Conservation (phyloP, 805 yeast species). For the Wickerhamiella slavikovae region DNA sequence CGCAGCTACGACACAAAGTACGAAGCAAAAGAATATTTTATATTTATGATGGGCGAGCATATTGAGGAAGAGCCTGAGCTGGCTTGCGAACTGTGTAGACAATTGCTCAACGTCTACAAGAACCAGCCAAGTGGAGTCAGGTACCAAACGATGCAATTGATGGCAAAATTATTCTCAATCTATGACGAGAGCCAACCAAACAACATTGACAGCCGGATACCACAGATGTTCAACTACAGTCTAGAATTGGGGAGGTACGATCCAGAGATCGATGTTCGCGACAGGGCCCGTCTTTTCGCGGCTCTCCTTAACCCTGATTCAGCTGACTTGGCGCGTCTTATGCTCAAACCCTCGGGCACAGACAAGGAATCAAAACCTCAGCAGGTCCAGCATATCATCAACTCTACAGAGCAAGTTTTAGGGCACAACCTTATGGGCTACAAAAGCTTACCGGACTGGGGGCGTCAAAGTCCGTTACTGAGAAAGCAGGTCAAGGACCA, state of each 20-base stretch:
- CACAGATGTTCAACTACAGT: slow-evolving; percentile 37
- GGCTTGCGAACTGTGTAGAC: slow-evolving; percentile 60
- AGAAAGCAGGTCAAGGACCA: too few species aligned
- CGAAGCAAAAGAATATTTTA: too few species aligned
- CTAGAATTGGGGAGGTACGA: slow-evolving; percentile 56
- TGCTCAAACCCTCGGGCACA: slow-evolving; percentile 38
- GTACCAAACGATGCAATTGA: slow-evolving; percentile 46
- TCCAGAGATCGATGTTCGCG: slow-evolving; percentile 54
- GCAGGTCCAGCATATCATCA: slow-evolving; percentile 11
- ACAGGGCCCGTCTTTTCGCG: slow-evolving; percentile 55
- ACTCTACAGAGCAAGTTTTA: slow-evolving; percentile 14
- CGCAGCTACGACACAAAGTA: too few species aligned
- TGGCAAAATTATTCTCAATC: slow-evolving; percentile 49
- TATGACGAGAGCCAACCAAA: slow-evolving; percentile 25
- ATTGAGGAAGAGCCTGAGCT: slow-evolving; percentile 25
- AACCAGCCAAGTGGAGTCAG: slow-evolving; percentile 37
- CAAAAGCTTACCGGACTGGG: slow-evolving; percentile 26
- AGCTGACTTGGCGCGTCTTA: slow-evolving; percentile 41
- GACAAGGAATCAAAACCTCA: slow-evolving; percentile 33
- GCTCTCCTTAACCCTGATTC: slow-evolving; percentile 34
- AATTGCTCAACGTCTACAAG: slow-evolving; percentile 31
- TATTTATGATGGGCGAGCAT: slow-evolving; percentile 88
- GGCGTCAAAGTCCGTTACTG: slow-evolving; percentile 12
- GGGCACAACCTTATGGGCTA: slow-evolving; percentile 17
- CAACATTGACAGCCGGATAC: slow-evolving; percentile 12